phyloP scores from a whole-genome alignment of 2,329 filamentous ascomycete genomes.

The Colletotrichum musicola region DNA sequence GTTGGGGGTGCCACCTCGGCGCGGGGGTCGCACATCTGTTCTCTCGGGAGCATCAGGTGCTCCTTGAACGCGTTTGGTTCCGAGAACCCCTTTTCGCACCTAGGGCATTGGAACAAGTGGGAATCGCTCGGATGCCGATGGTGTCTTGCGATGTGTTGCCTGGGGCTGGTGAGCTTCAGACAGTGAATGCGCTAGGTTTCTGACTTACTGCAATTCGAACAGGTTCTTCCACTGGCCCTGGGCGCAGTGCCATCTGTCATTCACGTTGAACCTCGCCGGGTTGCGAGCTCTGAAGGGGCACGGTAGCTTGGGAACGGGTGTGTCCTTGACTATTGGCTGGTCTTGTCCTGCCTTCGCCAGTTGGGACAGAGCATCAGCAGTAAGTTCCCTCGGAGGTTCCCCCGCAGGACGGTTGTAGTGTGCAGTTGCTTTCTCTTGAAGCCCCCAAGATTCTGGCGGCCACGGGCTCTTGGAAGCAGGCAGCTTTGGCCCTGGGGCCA shows the following conservation, averaged over 20 bases:
- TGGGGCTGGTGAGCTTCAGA: constrained; percentile 19
- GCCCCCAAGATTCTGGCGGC: constrained; percentile 5
- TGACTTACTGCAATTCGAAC: constrained; percentile 47
- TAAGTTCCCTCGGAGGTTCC: not conserved
- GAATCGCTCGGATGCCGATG: constrained; percentile 54
- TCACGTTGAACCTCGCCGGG: constrained; percentile 58
- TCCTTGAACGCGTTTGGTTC: constrained; percentile 53
- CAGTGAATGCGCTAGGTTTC: rapidly evolving
- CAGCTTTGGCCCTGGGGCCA: not conserved
- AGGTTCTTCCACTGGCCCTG: constrained; percentile 57
- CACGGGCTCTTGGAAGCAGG: not conserved
- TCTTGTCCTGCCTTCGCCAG: not conserved
- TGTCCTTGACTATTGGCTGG: too few relatives aligned
- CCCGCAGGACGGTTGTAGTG: not conserved
- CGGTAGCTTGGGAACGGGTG: not conserved
- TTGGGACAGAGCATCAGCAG: not conserved
- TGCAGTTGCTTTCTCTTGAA: not conserved
- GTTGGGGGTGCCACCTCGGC: not conserved
- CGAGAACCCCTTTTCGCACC: constrained; percentile 54
- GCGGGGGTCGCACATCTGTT: constrained; percentile 53
- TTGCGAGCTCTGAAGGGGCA: constrained; percentile 60
- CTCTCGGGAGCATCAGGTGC: constrained; percentile 54
- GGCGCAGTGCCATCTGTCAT: constrained; percentile 58
- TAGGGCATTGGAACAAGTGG: constrained; percentile 53
- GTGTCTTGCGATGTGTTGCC: constrained; percentile 58